Evolutionary conservation across 352 stramenopile species (phyloP), one percentile per base, ranked within the genome.

Genomic region (Phytophthora cryptogea): DNA sequence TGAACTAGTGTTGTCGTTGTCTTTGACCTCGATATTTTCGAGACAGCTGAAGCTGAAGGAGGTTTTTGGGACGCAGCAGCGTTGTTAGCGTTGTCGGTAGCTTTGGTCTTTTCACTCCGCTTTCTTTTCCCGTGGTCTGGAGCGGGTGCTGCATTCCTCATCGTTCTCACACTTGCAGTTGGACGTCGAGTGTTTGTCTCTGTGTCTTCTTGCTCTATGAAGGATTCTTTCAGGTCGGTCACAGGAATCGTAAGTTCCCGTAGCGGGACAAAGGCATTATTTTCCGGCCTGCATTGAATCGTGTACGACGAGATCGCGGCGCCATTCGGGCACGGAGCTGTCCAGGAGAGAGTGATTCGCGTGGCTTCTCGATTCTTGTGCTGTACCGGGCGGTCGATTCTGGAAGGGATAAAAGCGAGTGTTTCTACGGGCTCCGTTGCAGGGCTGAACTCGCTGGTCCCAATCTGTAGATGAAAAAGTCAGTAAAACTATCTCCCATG

Each of bases 201-300:
- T 14, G 20, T 5, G 33, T 48, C 35, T 7, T 43, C 14, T 41
- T 41, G 14, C 17, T n/a, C 11, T 40, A 37, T 11, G 35, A 31
- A 16, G 0, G 47, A 40, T 20, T 49, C 48, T 36, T 68, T 47
- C 4, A 88, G 43, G 6, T 80, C 50, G 0, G 56, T 51, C 0
- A 78, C 48, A 8, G 56, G 43, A 14, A 92, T 50, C 0, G 35
- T 67, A 7, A 77, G 5, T 51, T 86, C 60, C 4, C 71, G 54
- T 3, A 70, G 35, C 0, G 76, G 68, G 2, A 85, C 71, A 20
- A 80, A 75, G 0, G 53, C 48, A 14, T 20, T 60, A 16, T 89
- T 86, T 43, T 92, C 83, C 0, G 83, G 80, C 8, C 75, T 30
- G 23, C 79, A 87, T 8, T 74, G 72, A n/a, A 92, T 54, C 2